phyloP scores from a whole-genome alignment of 768 basidiomycete species.

The Suillus luteus region DNA sequence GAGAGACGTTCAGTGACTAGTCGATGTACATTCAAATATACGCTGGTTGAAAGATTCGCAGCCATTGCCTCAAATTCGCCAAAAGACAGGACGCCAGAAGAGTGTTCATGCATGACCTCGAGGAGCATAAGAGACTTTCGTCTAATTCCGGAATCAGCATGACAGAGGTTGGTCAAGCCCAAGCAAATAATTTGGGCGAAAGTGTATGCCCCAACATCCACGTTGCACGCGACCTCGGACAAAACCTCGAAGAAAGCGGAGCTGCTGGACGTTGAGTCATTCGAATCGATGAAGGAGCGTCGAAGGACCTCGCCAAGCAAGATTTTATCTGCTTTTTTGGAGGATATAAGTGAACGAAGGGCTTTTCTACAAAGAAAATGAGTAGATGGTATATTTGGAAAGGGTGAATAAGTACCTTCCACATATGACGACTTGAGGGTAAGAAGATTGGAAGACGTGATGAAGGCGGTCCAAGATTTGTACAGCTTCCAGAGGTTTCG shows the following conservation, averaged over 20 bases:
- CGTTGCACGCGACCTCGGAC: conserved; percentile 63
- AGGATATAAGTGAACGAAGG: conserved; percentile 64
- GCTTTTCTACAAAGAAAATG: conserved; percentile 60
- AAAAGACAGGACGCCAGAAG: conserved; percentile 66
- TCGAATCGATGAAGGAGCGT: conserved; percentile 64
- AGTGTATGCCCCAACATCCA: conserved; percentile 57
- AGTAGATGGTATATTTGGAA: conserved; percentile 17
- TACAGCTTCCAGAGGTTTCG: conserved; percentile 54
- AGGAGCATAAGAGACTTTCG: conserved; percentile 78
- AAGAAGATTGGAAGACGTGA: conserved; percentile 66
- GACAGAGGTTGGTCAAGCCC: conserved; percentile 83
- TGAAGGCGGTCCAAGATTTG: conserved; percentile 65
- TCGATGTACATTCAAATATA: conserved; percentile 80
- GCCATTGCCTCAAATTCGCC: conserved; percentile 74
- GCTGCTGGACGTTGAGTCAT: conserved; percentile 55
- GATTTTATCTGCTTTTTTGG: conserved; percentile 52
- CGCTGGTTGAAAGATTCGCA: conserved; percentile 68
- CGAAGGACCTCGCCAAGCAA: conserved; percentile 67
- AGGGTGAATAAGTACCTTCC: conserved; percentile 29
- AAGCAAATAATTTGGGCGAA: conserved; percentile 78
- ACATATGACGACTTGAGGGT: conserved; percentile 36
- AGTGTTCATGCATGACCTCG: conserved; percentile 69
- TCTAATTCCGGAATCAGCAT: conserved; percentile 63
- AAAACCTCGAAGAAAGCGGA: conserved; percentile 79
- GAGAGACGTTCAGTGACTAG: conserved; percentile 79